Percentiles rank a stretch among this genome's conserved stretches.
phyloP scores from a whole-genome alignment of 495 filamentous ascomycete species.

The Apodospora peruviana region DNA sequence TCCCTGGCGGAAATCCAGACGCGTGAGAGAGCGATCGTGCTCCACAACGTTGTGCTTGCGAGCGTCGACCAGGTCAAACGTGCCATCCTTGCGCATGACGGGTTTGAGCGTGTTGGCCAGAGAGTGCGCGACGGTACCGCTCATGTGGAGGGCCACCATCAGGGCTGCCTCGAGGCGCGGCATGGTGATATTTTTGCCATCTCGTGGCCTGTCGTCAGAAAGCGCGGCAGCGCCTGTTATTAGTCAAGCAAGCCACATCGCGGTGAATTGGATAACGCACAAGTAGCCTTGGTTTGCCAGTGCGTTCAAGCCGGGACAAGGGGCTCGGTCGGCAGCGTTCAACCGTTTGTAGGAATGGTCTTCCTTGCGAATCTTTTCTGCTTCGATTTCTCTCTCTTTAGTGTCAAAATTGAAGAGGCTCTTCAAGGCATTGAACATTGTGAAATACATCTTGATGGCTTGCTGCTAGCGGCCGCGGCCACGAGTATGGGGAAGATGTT shows the following conservation, averaged over 20 bases:
- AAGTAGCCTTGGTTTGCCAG: conserved; percentile 26
- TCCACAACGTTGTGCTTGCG: conserved; percentile 30
- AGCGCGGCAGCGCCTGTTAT: too few species aligned
- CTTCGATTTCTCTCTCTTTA: conserved; percentile 1
- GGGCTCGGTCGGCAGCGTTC: conserved; percentile 17
- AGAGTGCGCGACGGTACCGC: conserved; percentile 14
- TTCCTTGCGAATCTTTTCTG: conserved; percentile 2
- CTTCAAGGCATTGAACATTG: not conserved
- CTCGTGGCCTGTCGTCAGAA: conserved; percentile 27
- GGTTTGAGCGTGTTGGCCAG: conserved; percentile 22
- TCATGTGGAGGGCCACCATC: conserved; percentile 22
- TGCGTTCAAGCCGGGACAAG: conserved; percentile 22
- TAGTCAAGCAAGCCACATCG: not conserved
- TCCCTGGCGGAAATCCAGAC: conserved; percentile 27
- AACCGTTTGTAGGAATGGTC: conserved; percentile 26
- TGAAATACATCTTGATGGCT: conserved; percentile 9
- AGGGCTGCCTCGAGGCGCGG: conserved; percentile 24
- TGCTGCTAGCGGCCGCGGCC: too few species aligned
- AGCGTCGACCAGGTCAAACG: conserved; percentile 29
- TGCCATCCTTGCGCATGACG: conserved; percentile 20
- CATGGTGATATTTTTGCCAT: conserved; percentile 31
- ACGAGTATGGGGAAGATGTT: too few species aligned
- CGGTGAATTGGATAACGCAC: conserved; percentile 1
- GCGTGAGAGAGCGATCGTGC: conserved; percentile 32
- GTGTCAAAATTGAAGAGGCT: conserved; percentile 1